Base-by-base conservation (phyloP, 23 red algal species). In the Gracilaria domingensis region DNA sequence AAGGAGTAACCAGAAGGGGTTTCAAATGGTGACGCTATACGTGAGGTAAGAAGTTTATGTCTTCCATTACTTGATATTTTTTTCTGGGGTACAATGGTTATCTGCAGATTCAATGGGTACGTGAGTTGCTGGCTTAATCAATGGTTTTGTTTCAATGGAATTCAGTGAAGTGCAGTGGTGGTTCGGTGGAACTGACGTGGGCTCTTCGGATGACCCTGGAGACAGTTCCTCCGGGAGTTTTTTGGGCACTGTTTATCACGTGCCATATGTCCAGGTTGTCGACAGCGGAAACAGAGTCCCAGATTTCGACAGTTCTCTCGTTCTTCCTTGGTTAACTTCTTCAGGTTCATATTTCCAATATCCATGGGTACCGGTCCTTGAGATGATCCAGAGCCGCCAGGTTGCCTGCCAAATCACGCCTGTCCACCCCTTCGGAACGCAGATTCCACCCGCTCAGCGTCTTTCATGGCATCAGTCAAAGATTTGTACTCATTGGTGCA, bases 161-260 rank as follows among this genome's bases (percentile, higher is more conserved):
- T 64, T 64, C 59, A 64, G 13, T 76, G 20, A 20, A 9, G 4
- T 45, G 2, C 36, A 14, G 16, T 76, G 35, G 12, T 5, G 48
- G 3, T 56, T 81, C 32, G 12, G 5, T 32, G 24, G 28, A 64
- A 64, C 59, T 64, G 59, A 64, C 59, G 28, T 26, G 12, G 24
- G 24, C 4, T 0, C 12, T 2, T 2, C 2, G 12, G 21, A 0
- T 26, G n/a, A 32, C 6, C 59, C 23, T 0, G 8, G 5, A 4
- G 28, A 66, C 57, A 83, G 80, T 83, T 83, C 26, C 30, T 83
- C 32, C 47, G 53, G 16, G 58, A 49, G 33, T 66, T 66, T 83
- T 34, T 67, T 67, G 26, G 62, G 62, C 62, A 2, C 8, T 25
- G 77, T 0, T 21, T 30, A 13, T 81, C 61, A 9, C 55, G 48